These are phyloP conservation scores for Lipomyces yamadae DNA, from an alignment of 805 yeast genomes.

Conservation along the genomic window DNA sequence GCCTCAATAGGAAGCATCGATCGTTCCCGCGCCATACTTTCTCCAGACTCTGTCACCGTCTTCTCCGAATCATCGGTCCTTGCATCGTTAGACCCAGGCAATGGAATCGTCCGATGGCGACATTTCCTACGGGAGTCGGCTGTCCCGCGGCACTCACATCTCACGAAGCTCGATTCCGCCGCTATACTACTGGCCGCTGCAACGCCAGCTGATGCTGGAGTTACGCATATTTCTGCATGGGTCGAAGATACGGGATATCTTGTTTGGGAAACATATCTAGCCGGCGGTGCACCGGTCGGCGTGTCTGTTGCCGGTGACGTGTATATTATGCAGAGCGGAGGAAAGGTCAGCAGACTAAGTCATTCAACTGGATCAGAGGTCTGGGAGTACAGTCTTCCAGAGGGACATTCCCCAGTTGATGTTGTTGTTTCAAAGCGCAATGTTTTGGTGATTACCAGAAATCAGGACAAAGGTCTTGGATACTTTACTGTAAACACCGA, in stretches of 20 bases:
- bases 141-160: constrained; percentile 16
- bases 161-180: constrained; percentile 3
- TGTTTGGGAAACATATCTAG: constrained; percentile 29
- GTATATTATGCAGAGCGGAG: constrained; percentile 23
- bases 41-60: constrained; percentile 35
- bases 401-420: constrained; percentile 20
- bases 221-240: constrained; percentile 23
- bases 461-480: constrained; percentile 20
- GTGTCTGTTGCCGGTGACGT: constrained; percentile 19
- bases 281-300: constrained; percentile 27
- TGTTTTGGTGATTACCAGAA: constrained; percentile 22
- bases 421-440: background rate
- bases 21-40: constrained; percentile 19
- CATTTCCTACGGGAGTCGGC: constrained; percentile 20
- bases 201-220: constrained; percentile 14
- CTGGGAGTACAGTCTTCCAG: constrained; percentile 14
- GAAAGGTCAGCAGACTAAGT: constrained; percentile 19
- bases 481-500: constrained; percentile 7
- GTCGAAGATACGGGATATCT: constrained; percentile 25
- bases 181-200: constrained; percentile 28
- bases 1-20: constrained; percentile 40
- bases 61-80: constrained; percentile 39
- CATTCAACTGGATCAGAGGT: constrained; percentile 17
- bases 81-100: constrained; percentile 36
- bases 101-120: constrained; percentile 45